These are phyloP conservation scores for Groenewaldozyma auringiensis DNA, from an alignment of 1,139 yeast species.

Conservation along the genomic window DNA sequence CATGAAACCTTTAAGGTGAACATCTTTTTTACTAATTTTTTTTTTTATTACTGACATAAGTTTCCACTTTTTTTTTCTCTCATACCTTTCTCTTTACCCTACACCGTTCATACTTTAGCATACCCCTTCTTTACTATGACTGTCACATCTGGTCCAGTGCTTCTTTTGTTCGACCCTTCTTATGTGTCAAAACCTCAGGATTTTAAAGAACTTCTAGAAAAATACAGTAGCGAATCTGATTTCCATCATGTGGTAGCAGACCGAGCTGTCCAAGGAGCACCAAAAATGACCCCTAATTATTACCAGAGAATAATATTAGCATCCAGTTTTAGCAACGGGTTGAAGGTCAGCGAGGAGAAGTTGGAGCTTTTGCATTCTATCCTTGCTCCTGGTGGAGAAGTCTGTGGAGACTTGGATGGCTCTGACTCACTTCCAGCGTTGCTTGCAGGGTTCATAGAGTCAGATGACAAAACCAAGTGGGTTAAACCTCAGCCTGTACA, in stretches of 20 bases:
- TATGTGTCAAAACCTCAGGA: slow-evolving; percentile 52
- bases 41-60: neutral
- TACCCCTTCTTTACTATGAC: neutral
- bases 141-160: slow-evolving; percentile 23
- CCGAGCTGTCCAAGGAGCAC: slow-evolving; percentile 52
- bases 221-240: slow-evolving; percentile 21
- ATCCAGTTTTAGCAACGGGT: slow-evolving; percentile 29
- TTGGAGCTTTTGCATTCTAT: slow-evolving; percentile 38
- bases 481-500: slow-evolving; percentile 37
- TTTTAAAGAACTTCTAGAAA: slow-evolving; percentile 38
- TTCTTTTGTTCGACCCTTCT: slow-evolving; percentile 64
- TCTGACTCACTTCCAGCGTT: slow-evolving; percentile 48
- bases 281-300: slow-evolving; percentile 38
- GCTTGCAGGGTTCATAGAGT: slow-evolving; percentile 53
- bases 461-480: slow-evolving; percentile 34
- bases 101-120: too few species aligned
- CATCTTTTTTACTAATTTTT: too few species aligned
- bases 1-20: neutral
- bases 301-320: slow-evolving; percentile 54
- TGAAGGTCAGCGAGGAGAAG: slow-evolving; percentile 39
- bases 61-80: neutral
- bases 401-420: slow-evolving; percentile 45
- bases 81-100: too few species aligned
- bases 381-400: slow-evolving; percentile 41
- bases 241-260: slow-evolving; percentile 62